Evolutionary conservation across 2,329 filamentous ascomycete genomes (phyloP).

Genomic region (Penicillium sp.): DNA sequence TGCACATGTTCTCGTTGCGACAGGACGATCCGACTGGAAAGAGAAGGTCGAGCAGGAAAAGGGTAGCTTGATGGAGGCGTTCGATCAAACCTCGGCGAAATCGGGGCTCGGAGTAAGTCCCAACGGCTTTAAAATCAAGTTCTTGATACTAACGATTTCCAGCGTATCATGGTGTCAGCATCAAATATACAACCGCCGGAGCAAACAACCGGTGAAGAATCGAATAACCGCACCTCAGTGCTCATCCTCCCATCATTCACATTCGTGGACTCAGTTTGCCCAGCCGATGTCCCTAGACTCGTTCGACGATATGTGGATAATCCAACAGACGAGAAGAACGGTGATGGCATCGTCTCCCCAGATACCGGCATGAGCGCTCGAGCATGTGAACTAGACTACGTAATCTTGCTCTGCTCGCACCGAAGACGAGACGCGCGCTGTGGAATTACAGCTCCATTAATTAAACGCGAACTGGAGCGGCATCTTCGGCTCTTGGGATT

Average conservation of each 20-base stretch:
- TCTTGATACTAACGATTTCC: not conserved
- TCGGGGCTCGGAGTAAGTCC: slow-evolving; percentile 69
- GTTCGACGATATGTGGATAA: slow-evolving; percentile 68
- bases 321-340: slow-evolving; percentile 53
- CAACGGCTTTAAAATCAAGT: not conserved
- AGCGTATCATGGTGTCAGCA: slow-evolving; percentile 43
- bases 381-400: slow-evolving; percentile 75
- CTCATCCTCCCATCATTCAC: slow-evolving; percentile 82
- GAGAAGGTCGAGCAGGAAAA: slow-evolving; percentile 38
- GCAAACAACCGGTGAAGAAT: slow-evolving; percentile 7
- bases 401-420: slow-evolving; percentile 89
- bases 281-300: slow-evolving; percentile 65
- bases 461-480: slow-evolving; percentile 79
- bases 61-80: slow-evolving; percentile 58
- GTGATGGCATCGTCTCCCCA: slow-evolving; percentile 54
- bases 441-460: slow-evolving; percentile 82
- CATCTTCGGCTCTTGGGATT: slow-evolving; percentile 79
- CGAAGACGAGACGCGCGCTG: slow-evolving; percentile 87
- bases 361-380: slow-evolving; percentile 49
- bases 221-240: slow-evolving; percentile 65
- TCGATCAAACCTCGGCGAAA: slow-evolving; percentile 54
- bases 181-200: slow-evolving; percentile 36
- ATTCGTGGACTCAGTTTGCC: slow-evolving; percentile 76
- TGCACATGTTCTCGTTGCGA: slow-evolving; percentile 43
- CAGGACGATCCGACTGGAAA: slow-evolving; percentile 43